phyloP scores from a whole-genome alignment of 176 grass and related monocot genomes.

The Triticum dicoccoides region DNA sequence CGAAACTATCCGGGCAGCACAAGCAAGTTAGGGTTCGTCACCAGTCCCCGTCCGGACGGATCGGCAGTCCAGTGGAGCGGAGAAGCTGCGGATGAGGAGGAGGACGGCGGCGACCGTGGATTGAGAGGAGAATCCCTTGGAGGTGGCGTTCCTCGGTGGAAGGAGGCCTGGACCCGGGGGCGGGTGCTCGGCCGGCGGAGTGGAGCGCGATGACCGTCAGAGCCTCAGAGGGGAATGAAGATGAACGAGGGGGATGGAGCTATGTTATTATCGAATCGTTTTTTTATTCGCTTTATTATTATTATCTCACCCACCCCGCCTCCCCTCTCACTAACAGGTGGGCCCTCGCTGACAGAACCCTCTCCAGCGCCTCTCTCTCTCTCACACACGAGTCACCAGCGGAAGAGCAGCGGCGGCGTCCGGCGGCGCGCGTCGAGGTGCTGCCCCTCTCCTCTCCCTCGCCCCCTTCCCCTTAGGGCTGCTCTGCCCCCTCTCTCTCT shows the following conservation, averaged over 20 bases:
- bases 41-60: neutral
- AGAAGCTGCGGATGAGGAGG: neutral
- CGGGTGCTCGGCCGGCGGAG: neutral
- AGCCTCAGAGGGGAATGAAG: neutral
- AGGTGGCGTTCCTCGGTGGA: neutral
- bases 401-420: neutral
- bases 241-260: too few relatives aligned
- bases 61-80: neutral
- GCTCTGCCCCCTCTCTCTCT: neutral
- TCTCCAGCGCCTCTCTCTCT: neutral
- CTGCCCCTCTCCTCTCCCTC: neutral
- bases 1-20: neutral
- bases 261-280: neutral
- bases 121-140: neutral
- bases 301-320: too few relatives aligned
- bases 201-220: neutral
- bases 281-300: neutral
- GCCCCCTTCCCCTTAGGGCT: too few relatives aligned
- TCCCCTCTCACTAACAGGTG: neutral
- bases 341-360: neutral
- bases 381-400: neutral
- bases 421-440: neutral
- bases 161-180: too few relatives aligned
- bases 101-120: neutral
- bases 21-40: conserved; percentile 1